phyloP scores from a whole-genome alignment of 148 eudicot genomes.

The Chenopodium album region DNA sequence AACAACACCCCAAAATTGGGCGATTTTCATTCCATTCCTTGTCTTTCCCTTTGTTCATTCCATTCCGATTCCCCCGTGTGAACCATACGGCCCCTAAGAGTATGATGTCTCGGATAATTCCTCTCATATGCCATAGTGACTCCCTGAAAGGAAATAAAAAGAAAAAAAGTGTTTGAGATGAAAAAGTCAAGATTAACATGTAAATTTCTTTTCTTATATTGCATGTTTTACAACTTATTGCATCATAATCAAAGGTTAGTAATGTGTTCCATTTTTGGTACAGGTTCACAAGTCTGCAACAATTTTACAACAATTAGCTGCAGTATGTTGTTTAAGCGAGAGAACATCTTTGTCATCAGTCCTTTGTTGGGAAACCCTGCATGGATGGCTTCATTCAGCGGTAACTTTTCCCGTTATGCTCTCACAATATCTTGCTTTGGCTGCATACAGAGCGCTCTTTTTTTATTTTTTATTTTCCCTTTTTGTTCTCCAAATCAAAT shows the following conservation, averaged over 20 bases:
- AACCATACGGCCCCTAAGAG: no score
- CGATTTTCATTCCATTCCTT: no score
- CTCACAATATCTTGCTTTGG: not conserved
- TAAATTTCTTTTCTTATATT: not conserved
- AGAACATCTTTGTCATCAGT: slow-evolving; percentile 69
- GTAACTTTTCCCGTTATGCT: slow-evolving; percentile 46
- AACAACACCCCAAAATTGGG: no score
- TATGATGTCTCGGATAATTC: not conserved
- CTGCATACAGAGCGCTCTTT: not conserved
- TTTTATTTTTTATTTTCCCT: no score
- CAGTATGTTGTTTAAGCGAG: slow-evolving; percentile 81
- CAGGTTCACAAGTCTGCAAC: slow-evolving; percentile 94
- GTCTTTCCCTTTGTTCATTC: no score
- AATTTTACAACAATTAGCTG: slow-evolving; percentile 84
- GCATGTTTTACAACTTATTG: not conserved
- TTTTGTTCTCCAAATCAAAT: not conserved
- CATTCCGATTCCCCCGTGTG: no score
- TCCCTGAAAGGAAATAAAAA: no score
- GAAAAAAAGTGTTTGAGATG: not conserved
- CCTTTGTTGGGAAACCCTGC: slow-evolving; percentile 84
- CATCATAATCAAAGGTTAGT: not conserved
- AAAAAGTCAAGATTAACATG: not conserved
- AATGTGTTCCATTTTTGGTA: slow-evolving; percentile 3
- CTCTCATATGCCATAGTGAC: not conserved
- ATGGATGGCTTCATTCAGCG: slow-evolving; percentile 80